These are phyloP conservation scores for Phialocephala subalpina DNA, from an alignment of 2,329 filamentous ascomycete genomes.

Conservation along the genomic window DNA sequence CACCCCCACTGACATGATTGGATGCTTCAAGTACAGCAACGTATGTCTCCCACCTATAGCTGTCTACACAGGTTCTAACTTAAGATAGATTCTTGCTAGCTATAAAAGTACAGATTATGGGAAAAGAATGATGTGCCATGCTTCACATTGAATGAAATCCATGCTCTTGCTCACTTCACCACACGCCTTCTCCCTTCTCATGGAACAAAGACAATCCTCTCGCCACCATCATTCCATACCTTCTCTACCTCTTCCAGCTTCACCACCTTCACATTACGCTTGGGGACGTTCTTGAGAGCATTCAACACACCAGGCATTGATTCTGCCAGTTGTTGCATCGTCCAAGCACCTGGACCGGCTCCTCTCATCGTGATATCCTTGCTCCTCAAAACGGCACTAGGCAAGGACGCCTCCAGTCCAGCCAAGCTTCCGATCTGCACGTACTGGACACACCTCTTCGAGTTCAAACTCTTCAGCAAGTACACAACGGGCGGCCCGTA, in stretches of 20 bases:
- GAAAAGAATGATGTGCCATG: too few species aligned
- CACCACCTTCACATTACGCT: constrained; percentile 36
- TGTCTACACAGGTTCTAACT: too few species aligned
- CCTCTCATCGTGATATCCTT: constrained; percentile 58
- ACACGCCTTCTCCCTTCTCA: too few species aligned
- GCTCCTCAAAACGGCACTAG: constrained; percentile 53
- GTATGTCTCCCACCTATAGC: too few species aligned
- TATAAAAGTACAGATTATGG: too few species aligned
- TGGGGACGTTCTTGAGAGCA: constrained; percentile 44
- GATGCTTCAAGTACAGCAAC: too few species aligned
- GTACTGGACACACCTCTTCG: constrained; percentile 56
- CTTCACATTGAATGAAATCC: too few species aligned
- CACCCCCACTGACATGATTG: too few species aligned
- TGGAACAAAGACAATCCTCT: constrained; percentile 23
- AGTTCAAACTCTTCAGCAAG: constrained; percentile 51
- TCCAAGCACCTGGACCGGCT: constrained; percentile 54
- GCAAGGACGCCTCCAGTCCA: constrained; percentile 23
- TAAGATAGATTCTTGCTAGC: too few species aligned
- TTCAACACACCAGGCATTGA: constrained; percentile 44
- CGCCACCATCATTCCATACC: constrained; percentile 42
- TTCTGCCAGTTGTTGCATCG: constrained; percentile 41
- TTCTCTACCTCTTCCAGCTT: constrained; percentile 45
- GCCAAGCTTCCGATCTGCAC: constrained; percentile 56
- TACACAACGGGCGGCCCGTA: constrained; percentile 56
- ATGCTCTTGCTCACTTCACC: too few species aligned